Evolutionary conservation across 192 early-diverging fungal genomes (phyloP).

Genomic region (Tieghemiomyces parasiticus): DNA sequence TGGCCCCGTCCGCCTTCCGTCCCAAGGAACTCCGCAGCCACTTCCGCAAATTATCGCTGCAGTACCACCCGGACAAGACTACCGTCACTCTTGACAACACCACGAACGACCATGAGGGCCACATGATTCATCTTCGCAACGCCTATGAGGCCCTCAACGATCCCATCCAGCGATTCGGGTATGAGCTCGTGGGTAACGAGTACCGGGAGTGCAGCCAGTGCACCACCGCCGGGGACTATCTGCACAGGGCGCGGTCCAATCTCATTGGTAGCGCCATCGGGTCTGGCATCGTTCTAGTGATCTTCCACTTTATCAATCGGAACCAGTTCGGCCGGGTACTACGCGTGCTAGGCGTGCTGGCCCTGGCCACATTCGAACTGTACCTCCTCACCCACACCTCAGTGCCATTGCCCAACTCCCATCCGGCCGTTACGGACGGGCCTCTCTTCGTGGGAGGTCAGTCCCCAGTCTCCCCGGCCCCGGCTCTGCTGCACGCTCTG

Average conservation of each 20-base stretch:
- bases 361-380: constrained; percentile 20
- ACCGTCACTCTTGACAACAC: no score
- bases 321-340: constrained; percentile 27
- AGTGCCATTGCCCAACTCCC: neutral
- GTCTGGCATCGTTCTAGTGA: constrained; percentile 14
- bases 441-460: neutral
- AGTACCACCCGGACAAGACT: constrained; percentile 29
- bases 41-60: constrained; percentile 21
- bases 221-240: constrained; percentile 23
- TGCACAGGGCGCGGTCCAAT: neutral
- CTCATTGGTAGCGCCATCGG: constrained; percentile 20
- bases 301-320: constrained; percentile 23
- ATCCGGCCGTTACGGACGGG: neutral
- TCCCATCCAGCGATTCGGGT: constrained; percentile 17
- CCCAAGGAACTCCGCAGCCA: constrained; percentile 17
- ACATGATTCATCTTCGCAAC: constrained; percentile 21
- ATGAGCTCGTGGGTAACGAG: constrained; percentile 25
- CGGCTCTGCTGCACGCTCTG: constrained; percentile 9
- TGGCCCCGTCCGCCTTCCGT: constrained; percentile 12
- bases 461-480: neutral
- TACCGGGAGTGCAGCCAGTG: constrained; percentile 21
- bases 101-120: constrained; percentile 11
- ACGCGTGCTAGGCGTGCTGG: constrained; percentile 20
- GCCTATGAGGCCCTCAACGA: constrained; percentile 32
- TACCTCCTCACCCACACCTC: constrained; percentile 10